Conservation (phyloP, 169 alveolate genomes). For the Eimeria acervulina region DNA sequence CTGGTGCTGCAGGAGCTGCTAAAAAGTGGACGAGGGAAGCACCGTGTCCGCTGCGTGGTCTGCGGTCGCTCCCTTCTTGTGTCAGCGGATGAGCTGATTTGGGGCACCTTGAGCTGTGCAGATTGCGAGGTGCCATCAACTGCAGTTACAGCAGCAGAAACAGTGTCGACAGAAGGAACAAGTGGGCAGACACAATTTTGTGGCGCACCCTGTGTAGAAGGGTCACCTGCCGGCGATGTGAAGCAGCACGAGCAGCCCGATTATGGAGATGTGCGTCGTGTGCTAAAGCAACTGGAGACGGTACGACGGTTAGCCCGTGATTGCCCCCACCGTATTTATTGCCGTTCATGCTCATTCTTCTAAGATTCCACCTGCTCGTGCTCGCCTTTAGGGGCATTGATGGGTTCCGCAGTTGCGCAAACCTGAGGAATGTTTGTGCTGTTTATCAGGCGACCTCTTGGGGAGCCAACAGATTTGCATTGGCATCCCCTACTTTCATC, state of each 20-base stretch:
- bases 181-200: background rate
- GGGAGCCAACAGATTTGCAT: constrained; percentile 27
- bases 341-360: background rate
- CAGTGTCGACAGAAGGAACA: background rate
- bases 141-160: background rate
- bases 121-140: constrained; percentile 26
- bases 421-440: background rate
- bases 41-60: constrained; percentile 43
- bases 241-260: background rate
- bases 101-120: constrained; percentile 40
- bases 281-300: constrained; percentile 52
- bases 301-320: background rate
- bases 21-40: constrained; percentile 17
- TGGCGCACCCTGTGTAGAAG: background rate
- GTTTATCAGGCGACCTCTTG: constrained; percentile 49
- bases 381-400: background rate
- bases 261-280: constrained; percentile 16
- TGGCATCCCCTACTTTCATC: constrained; percentile 33
- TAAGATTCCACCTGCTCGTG: background rate
- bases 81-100: constrained; percentile 22
- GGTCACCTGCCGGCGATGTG: background rate
- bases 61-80: constrained; percentile 34
- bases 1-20: constrained; percentile 36
- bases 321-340: background rate
- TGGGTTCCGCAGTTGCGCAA: background rate